Conservation (phyloP, 2,329 filamentous ascomycete genomes). For the Exophiala calicioides region DNA sequence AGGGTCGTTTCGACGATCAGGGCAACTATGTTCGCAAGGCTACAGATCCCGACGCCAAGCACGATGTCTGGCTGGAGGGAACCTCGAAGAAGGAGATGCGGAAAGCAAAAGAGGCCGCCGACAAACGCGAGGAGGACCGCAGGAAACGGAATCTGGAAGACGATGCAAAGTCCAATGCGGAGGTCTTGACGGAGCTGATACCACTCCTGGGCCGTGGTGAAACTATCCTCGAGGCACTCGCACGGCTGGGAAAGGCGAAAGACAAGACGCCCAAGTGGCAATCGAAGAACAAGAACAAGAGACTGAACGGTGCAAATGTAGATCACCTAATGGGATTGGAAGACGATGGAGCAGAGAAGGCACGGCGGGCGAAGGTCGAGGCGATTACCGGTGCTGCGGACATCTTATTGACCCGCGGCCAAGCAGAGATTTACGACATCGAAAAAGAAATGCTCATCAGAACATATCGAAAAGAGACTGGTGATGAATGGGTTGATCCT, state of each 20-base stretch:
- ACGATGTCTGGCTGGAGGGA: conserved; percentile 91
- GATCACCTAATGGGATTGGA: conserved; percentile 37
- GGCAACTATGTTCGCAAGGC: conserved; percentile 93
- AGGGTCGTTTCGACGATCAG: conserved; percentile 85
- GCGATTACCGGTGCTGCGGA: conserved; percentile 87
- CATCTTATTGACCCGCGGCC: conserved; percentile 76
- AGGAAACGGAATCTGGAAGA: conserved; percentile 70
- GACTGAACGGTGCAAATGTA: conserved; percentile 26
- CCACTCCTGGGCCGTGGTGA: conserved; percentile 73
- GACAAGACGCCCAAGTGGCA: conserved; percentile 43
- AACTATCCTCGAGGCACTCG: conserved; percentile 83
- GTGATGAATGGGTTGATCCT: conserved; percentile 70
- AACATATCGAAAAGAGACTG: conserved; percentile 80
- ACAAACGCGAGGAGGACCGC: conserved; percentile 77
- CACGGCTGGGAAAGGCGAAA: conserved; percentile 71
- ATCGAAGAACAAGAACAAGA: conserved; percentile 50
- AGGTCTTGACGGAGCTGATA: conserved; percentile 74
- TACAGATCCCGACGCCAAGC: conserved; percentile 80
- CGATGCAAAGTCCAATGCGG: conserved; percentile 71
- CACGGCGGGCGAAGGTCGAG: conserved; percentile 73
- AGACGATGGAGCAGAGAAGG: conserved; percentile 68
- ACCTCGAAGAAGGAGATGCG: conserved; percentile 92
- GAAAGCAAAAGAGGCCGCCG: conserved; percentile 80
- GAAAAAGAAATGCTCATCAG: conserved; percentile 81
- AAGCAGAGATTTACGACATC: conserved; percentile 87